Evolutionary conservation across 345 rosid species (phyloP).

Genomic region (Passiflora organensis): DNA sequence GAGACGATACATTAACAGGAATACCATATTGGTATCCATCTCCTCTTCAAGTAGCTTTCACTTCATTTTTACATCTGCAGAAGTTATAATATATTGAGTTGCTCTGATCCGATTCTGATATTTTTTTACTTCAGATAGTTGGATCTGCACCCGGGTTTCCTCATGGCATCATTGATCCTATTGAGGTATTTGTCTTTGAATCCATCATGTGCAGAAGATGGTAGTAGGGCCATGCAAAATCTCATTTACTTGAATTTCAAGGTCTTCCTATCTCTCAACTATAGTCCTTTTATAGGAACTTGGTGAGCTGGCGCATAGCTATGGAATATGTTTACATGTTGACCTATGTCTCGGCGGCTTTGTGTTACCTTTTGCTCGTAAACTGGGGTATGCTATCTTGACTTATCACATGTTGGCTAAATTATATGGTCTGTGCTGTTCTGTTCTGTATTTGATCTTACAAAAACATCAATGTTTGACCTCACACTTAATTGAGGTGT

Average conservation of each 20-base stretch:
- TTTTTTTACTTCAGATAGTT: constrained; percentile 61
- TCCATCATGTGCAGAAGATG: neutral
- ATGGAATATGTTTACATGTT: constrained; percentile 84
- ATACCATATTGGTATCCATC: constrained; percentile 74
- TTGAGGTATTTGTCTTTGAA: constrained; percentile 51
- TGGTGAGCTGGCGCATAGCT: constrained; percentile 68
- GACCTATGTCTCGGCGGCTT: constrained; percentile 99
- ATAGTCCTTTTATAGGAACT: constrained; percentile 58
- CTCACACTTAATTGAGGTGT: no score
- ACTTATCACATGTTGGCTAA: neutral
- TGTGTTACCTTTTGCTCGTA: constrained; percentile 88
- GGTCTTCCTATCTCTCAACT: constrained; percentile 1
- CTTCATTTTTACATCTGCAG: neutral
- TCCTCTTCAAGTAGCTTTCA: constrained; percentile 1
- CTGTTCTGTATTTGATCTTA: no score
- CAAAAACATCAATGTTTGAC: no score
- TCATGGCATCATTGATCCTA: constrained; percentile 96
- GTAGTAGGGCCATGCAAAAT: neutral
- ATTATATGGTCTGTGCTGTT: no score
- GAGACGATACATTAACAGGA: constrained; percentile 52
- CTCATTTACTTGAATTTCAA: neutral
- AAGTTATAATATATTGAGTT: neutral
- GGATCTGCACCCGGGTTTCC: constrained; percentile 99
- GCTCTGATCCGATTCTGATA: constrained; percentile 20
- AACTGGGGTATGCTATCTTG: constrained; percentile 54